Percentiles rank a stretch among this genome's conserved stretches.
These are phyloP conservation scores for Bocquillonia castaneifolia DNA, from an alignment of 441 rosid genomes.

Conservation along the genomic window DNA sequence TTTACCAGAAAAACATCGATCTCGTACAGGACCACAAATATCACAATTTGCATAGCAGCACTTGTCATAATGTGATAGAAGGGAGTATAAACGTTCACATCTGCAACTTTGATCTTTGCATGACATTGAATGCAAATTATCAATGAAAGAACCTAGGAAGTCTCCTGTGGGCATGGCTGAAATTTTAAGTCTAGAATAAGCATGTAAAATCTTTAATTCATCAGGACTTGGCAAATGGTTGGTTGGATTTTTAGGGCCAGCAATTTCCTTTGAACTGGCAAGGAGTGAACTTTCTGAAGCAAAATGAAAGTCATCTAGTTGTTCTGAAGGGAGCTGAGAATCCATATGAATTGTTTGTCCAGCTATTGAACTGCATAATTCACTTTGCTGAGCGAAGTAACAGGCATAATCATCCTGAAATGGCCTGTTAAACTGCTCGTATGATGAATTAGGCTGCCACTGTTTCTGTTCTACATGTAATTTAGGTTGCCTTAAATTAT, in stretches of 20 bases:
- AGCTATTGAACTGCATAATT: constrained; percentile 9
- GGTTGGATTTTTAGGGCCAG: constrained; percentile 8
- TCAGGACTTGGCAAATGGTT: constrained; percentile 3
- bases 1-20: constrained; percentile 5
- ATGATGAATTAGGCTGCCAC: constrained; percentile 17
- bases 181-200: constrained; percentile 30
- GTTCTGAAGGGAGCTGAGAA: constrained; percentile 25
- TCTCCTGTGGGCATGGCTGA: constrained; percentile 11
- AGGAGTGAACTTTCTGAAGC: constrained; percentile 16
- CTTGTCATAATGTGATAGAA: constrained; percentile 34
- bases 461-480: constrained; percentile 18
- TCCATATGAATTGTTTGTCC: constrained; percentile 8
- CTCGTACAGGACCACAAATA: constrained; percentile 27
- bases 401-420: constrained; percentile 11
- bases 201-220: constrained; percentile 24
- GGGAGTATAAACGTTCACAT: constrained; percentile 21
- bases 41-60: constrained; percentile 25
- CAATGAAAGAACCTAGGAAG: constrained; percentile 26
- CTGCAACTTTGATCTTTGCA: constrained; percentile 27
- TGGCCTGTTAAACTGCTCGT: constrained; percentile 12
- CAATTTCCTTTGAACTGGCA: constrained; percentile 13
- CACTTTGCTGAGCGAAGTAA: constrained; percentile 8
- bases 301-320: constrained; percentile 3
- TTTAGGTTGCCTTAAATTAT: constrained; percentile 14
- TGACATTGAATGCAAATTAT: constrained; percentile 30